Evolutionary conservation across 768 basidiomycete genomes (phyloP), one percentile per base, ranked within the genome.

Genomic region (Grammothele lineata): DNA sequence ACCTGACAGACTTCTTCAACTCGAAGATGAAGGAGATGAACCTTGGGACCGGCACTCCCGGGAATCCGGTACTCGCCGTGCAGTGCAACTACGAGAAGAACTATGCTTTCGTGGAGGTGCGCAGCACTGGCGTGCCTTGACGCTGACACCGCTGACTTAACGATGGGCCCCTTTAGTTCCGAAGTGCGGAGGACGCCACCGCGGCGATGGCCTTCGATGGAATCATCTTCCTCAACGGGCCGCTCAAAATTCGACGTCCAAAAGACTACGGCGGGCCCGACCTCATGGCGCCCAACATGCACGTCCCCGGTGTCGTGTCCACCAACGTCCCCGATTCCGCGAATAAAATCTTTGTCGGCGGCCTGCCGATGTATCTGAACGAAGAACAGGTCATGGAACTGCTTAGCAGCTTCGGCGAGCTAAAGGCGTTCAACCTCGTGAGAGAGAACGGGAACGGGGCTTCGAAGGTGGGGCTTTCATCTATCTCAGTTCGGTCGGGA

Each of bases 341-440:
- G 67, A 94, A 98, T 80, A 98, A 98, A 72, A 77, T 99, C 43
- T 99, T 98, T 60, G 87, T 99, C 50, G 96, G 96, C 35, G 95
- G 94, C 43, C 72, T 99, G 47, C 96, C 96, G 14, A 78, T 88
- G 18, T 97, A 98, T 66, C 80, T 99, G 39, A 94, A 91, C 59
- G 96, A 99, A 67, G 96, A 96, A 62, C 94, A 98, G 69, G 96
- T 98, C 49, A 92, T 95, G 83, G 96, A 99, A 65, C 66, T 99
- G 25, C 75, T 99, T 54, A 97, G 92, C 74, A 92, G 85, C 62
- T 99, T 99, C 61, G 96, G 96, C 48, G 96, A 98, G 51, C 78
- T 99, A 40, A 92, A 90, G 65, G 92, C 92, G 8, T 99, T 99
- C 80, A 98, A 98, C 62, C 78, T 99, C 37, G 96, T 99, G 47